Conservation (phyloP, 371 early-diverging fungal species). For the Entomophthora muscae region DNA sequence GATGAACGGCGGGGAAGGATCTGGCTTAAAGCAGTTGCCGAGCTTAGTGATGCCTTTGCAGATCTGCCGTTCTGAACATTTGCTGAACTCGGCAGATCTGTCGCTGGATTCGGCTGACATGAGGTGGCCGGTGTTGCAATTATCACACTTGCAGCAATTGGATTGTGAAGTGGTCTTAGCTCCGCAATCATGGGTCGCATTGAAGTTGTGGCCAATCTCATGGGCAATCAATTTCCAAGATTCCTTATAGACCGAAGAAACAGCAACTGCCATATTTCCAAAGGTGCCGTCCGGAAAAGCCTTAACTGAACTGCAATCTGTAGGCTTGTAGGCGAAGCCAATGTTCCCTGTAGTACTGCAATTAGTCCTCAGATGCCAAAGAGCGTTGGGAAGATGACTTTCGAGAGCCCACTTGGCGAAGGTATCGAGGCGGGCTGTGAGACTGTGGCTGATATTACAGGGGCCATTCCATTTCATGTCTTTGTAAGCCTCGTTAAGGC, state of each 20-base stretch:
- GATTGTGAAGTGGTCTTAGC: too few species aligned
- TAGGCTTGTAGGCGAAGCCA: constrained; percentile 81
- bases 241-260: constrained; percentile 60
- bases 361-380: constrained; percentile 89
- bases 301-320: constrained; percentile 37
- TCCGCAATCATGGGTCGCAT: constrained; percentile 29
- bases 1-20: too few species aligned
- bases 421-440: constrained; percentile 63
- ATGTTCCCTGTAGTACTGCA: constrained; percentile 76
- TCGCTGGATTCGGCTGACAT: too few species aligned
- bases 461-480: constrained; percentile 54
- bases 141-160: too few species aligned
- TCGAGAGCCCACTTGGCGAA: constrained; percentile 69
- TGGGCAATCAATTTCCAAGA: constrained; percentile 95
- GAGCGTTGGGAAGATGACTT: constrained; percentile 49
- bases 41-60: too few species aligned
- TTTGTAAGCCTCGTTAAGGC: constrained; percentile 25
- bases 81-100: too few species aligned
- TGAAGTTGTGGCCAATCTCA: too few species aligned
- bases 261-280: constrained; percentile 74
- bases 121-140: too few species aligned
- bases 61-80: too few species aligned
- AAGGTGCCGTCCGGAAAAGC: too few species aligned
- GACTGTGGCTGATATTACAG: constrained; percentile 52
- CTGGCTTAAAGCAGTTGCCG: too few species aligned